Evolutionary conservation across 202 grass and related monocot species (phyloP), one percentile per base, ranked within the genome.

Genomic region (Miscanthus sacchariflorus): DNA sequence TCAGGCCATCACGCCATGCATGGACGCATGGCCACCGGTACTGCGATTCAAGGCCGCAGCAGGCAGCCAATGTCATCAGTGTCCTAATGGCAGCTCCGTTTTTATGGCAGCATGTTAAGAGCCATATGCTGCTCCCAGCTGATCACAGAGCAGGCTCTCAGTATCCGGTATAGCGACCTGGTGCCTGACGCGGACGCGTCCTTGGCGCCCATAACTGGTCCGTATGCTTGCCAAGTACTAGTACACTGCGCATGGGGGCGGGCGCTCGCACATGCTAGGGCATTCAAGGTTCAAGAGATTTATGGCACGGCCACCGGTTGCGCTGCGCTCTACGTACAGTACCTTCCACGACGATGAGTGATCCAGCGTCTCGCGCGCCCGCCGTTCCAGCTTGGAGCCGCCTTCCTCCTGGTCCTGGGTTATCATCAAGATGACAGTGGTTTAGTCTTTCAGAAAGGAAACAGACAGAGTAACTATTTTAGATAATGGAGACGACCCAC

Each of bases 271-370:
- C 82, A 88, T 86, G 66, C 42, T 89, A 49, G 12, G 38, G 36
- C 9, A 74, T 74, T 72, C 81, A 33, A 79, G 72, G 66, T 79
- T 86, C 43, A 80, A 5, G 46, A 66, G 10, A 46, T 45, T 78
- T 45, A 85, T 84, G 50, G 50, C 78, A 45, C 39, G 66, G 36
- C 33, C 10, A 76, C 8, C 15, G 25, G 30, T 21, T 44, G 49
- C 49, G 28, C 48, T 81, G 80, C 30, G 43, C 46, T 42, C 61
- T 36, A 21, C 2, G 36, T 86, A 36, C 92, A 33, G 9, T 86
- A 91, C 93, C 85, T 94, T 90, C 90, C 93, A 98, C 74, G 86
- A 93, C 43, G 92, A 91, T 4, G 96, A 95, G 30, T 93, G 92
- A 35, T 98, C 96, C 49, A 95, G 42, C 3, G 80, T 93, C 54